Evolutionary conservation across 495 filamentous ascomycete species (phyloP).

Genomic region (Patellaria atrata): DNA sequence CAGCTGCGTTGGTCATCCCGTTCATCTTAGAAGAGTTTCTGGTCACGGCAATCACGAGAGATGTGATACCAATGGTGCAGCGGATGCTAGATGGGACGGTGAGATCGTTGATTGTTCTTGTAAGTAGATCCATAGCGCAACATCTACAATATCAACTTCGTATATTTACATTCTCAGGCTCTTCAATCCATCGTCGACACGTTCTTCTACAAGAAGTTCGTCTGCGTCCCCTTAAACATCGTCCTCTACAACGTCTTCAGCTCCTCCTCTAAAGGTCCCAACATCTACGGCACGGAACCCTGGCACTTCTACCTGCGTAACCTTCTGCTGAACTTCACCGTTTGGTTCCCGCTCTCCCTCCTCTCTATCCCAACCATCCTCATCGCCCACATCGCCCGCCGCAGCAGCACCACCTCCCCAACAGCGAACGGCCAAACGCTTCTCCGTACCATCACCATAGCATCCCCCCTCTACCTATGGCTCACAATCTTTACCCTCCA

Average conservation of each 20-base stretch:
- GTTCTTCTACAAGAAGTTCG: slow-evolving; percentile 67
- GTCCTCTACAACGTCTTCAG: slow-evolving; percentile 91
- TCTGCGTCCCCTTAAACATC: slow-evolving; percentile 78
- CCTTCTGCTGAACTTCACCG: slow-evolving; percentile 83
- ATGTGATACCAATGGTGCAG: slow-evolving; percentile 38
- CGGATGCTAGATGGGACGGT: slow-evolving; percentile 52
- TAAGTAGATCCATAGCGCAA: slow-evolving; percentile 33
- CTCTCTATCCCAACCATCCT: slow-evolving; percentile 47
- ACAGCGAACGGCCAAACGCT: slow-evolving; percentile 28
- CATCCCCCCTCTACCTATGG: slow-evolving; percentile 88
- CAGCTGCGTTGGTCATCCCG: slow-evolving; percentile 66
- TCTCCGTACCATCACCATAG: slow-evolving; percentile 59
- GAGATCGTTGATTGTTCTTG: slow-evolving; percentile 51
- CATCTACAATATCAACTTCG: slow-evolving; percentile 14
- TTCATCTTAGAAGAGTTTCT: slow-evolving; percentile 64
- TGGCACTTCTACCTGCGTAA: slow-evolving; percentile 97
- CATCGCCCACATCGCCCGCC: slow-evolving; percentile 33
- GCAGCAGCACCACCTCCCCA: slow-evolving; percentile 23
- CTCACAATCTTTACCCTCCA: slow-evolving; percentile 79
- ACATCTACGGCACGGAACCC: slow-evolving; percentile 92
- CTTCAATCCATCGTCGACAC: slow-evolving; percentile 53
- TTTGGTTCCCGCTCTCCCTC: slow-evolving; percentile 82
- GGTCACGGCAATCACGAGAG: slow-evolving; percentile 44
- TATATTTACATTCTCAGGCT: slow-evolving; percentile 28
- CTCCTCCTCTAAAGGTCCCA: slow-evolving; percentile 58